Conservation (phyloP, 2,329 filamentous ascomycete species). For the Fonsecaea nubica region DNA sequence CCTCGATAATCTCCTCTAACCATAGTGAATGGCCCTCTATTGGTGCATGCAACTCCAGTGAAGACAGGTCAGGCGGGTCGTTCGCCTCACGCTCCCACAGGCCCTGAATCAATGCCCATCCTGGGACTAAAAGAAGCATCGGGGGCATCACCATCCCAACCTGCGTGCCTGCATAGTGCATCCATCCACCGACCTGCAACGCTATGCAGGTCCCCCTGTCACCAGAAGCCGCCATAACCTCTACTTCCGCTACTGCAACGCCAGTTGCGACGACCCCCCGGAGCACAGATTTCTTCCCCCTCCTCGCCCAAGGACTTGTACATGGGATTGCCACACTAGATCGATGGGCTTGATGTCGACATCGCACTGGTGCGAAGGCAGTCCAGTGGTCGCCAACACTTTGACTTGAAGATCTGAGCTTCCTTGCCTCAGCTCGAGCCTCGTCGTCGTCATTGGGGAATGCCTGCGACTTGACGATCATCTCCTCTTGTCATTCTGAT, state of each 20-base stretch:
- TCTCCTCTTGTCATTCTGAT: not conserved
- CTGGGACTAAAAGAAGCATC: not conserved
- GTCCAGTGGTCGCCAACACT: not conserved
- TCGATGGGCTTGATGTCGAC: not conserved
- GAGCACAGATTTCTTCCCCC: not conserved
- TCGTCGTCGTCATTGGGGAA: not conserved
- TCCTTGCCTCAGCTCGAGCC: not conserved
- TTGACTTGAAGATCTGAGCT: not conserved
- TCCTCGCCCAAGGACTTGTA: not conserved
- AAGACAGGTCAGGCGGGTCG: not conserved
- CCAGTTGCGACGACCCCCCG: not conserved
- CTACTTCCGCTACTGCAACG: slow-evolving; percentile 5
- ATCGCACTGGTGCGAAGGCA: not conserved
- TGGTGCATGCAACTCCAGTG: not conserved
- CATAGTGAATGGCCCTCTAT: not conserved
- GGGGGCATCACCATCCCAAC: not conserved
- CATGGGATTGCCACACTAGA: not conserved
- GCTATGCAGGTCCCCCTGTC: slow-evolving; percentile 6
- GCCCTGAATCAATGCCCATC: not conserved
- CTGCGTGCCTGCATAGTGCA: not conserved
- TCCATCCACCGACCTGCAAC: slow-evolving; percentile 1
- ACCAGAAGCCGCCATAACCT: not conserved
- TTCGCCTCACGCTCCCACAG: not conserved
- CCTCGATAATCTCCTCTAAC: not conserved
- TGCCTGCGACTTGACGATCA: not conserved